Base-by-base conservation (phyloP, 108 stramenopile species). In the Pseudonitzschia delicatissima region DNA sequence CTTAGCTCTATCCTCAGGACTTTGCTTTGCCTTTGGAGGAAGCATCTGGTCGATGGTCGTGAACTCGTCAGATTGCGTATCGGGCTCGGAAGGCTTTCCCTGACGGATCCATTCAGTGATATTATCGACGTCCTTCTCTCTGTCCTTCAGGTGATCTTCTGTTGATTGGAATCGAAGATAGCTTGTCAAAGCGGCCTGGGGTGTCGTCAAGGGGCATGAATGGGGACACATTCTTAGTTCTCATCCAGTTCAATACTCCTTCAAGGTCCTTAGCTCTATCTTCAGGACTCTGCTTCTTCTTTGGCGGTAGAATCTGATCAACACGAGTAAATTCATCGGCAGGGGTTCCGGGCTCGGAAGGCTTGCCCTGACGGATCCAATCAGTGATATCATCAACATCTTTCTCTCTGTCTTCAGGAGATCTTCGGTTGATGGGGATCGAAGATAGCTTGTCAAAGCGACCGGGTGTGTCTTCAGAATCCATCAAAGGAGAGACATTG, bases 41-140 rank as follows among this genome's bases (percentile, higher is more conserved):
- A 69, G 45, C 57, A 69, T 69, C 32, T 69, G 68, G 26, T 69
- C 68, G 45, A 69, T 48, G 18, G 32, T 47, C 40, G 44, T 29
- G 21, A 69, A 69, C 18, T 69, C 68, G 29, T 58, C 59, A 47
- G 57, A 29, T 11, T 31, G 44, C n/a, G 37, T 58, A 15, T 45
- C 58, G 25, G 50, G 50, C 1, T 69, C 51, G 27, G 21, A 23
- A 6, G 73, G 74, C n/a, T 53, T 66, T 25, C 63, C 70, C 27
- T 71, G 70, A 36, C 77, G 59, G 33, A 78, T 55, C 77, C 77
- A 78, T 5, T 39, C 57, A 9, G 66, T 9, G n/a, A 63, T 72
- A 42, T 52, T 65, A 40, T 73, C 73, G n/a, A 70, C 17, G n/a
- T 72, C 69, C 57, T 61, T 61, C 62, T 62, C 44, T 37, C 63